Base-by-base conservation (phyloP, 2,329 filamentous ascomycete genomes). In the Talaromyces funiculosus region DNA sequence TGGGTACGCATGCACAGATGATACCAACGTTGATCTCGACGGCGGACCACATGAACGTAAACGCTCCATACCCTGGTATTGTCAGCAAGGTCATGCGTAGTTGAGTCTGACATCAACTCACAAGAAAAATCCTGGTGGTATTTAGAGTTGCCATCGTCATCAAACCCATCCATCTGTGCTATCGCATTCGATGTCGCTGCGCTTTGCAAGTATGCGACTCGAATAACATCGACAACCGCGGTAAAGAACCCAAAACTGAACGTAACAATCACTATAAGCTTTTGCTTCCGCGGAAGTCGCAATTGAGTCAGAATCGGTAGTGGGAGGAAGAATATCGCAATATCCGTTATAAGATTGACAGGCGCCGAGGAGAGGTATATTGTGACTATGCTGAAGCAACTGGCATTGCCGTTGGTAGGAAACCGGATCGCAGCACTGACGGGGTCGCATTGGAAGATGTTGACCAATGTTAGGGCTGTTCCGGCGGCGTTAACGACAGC, bases 1-100 rank as follows among this genome's bases (percentile, higher is more conserved):
- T 93, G 8, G 93, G 93, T n/a, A 97, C 89, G 68, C 92, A 96
- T 43, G 89, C 92, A 70, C 90, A 96, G 64, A 92, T 88, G 67
- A 97, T 92, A 18, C 91, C 92, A 1, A 95, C 81, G 65, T 96
- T 94, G 69, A 96, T 91, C 73, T 97, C 92, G 58, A 97, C 86
- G 12, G 88, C 89, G 16, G 90, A 93, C 93, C 92, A 97, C 90
- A 96, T 93, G 70, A 95, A 88, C 0, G 90, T 90, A 4, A 92
- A 77, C 0, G 90, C 90, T 0, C 90, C 90, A 69, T 93, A 92
- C 86, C 85, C 90, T 59, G 82, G 77, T 61, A 85, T 78, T 2
- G 73, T 68, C 3, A 76, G 71, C 56, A 31, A 26, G 14, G 5
- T 29, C 5, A 31, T n/a, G 16, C 31, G 12, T 33, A 33, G 9